These are phyloP conservation scores for Primulina huaijiensis DNA, from an alignment of 257 asterid genomes.

Conservation along the genomic window DNA sequence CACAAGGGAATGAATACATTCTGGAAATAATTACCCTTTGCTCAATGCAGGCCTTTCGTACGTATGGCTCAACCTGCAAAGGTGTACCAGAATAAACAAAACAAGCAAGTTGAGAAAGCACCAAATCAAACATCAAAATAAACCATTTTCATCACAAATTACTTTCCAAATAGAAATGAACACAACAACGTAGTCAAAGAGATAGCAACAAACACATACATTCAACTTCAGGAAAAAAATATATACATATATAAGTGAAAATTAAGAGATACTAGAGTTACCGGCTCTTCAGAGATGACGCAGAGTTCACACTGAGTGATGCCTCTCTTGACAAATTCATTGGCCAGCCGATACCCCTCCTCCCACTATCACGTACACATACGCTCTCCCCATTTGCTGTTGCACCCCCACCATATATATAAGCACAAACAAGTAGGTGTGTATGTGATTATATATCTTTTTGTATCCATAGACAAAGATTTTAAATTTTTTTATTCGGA, in stretches of 20 bases:
- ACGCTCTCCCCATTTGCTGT: constrained; percentile 82
- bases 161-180: background rate
- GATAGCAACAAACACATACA: background rate
- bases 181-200: background rate
- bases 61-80: constrained; percentile 86
- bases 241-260: background rate
- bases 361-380: constrained; percentile 83
- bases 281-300: constrained; percentile 91
- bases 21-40: constrained; percentile 87
- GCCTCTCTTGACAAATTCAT: constrained; percentile 71
- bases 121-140: background rate
- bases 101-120: background rate
- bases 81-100: constrained; percentile 14
- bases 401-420: constrained; percentile 8
- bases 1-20: constrained; percentile 46
- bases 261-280: constrained; percentile 16
- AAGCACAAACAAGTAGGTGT: background rate
- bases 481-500: no score
- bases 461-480: no score
- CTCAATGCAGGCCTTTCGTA: constrained; percentile 93
- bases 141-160: background rate
- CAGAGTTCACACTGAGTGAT: constrained; percentile 87
- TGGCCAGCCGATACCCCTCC: constrained; percentile 98
- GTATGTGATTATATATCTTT: background rate
- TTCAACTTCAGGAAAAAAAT: background rate